phyloP scores from a whole-genome alignment of 1,284 basidiomycete species.

The Apiotrichum gracile region DNA sequence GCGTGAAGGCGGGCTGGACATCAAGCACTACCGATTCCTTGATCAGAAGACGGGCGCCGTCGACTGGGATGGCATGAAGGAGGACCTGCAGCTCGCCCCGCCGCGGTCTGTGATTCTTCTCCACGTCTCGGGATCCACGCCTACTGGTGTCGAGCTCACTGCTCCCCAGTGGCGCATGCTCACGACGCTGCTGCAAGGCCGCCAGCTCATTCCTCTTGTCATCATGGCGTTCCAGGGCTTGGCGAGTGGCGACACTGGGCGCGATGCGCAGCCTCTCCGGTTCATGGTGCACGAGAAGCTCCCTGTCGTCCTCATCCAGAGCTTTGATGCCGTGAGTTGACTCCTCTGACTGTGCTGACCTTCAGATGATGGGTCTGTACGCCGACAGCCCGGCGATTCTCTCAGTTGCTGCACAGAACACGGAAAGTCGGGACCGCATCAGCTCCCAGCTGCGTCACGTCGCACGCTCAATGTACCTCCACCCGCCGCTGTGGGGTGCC shows the following conservation, averaged over 20 bases:
- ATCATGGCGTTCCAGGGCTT: slow-evolving; percentile 45
- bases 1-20: slow-evolving; percentile 39
- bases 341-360: not conserved
- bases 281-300: slow-evolving; percentile 45
- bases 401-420: slow-evolving; percentile 34
- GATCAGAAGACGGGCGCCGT: slow-evolving; percentile 83
- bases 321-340: slow-evolving; percentile 41
- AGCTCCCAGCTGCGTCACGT: slow-evolving; percentile 39
- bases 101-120: slow-evolving; percentile 73
- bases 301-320: slow-evolving; percentile 43
- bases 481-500: slow-evolving; percentile 44
- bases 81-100: slow-evolving; percentile 57
- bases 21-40: slow-evolving; percentile 58
- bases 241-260: slow-evolving; percentile 38
- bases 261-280: slow-evolving; percentile 43
- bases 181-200: slow-evolving; percentile 36
- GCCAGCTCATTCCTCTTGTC: slow-evolving; percentile 40
- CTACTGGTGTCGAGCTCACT: slow-evolving; percentile 92
- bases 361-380: slow-evolving; percentile 45
- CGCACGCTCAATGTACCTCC: slow-evolving; percentile 37
- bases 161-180: slow-evolving; percentile 80
- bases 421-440: slow-evolving; percentile 34
- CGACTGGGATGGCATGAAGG: slow-evolving; percentile 70
- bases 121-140: slow-evolving; percentile 92
- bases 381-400: slow-evolving; percentile 43